Evolutionary conservation across 2,329 filamentous ascomycete genomes (phyloP).

Genomic region (Dryadomyces quercivorus): DNA sequence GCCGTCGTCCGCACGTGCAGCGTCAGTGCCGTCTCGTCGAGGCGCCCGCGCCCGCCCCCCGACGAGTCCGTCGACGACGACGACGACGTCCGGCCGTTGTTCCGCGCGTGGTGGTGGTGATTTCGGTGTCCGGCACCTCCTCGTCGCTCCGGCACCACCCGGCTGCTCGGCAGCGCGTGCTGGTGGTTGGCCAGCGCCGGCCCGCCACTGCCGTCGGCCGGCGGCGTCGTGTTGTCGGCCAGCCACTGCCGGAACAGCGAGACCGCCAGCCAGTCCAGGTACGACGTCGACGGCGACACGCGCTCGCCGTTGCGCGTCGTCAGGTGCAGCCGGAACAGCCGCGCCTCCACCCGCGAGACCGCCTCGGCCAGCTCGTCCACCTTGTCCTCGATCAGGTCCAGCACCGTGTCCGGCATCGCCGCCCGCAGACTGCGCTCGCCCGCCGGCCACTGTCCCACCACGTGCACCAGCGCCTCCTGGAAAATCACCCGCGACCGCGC

Average conservation of each 20-base stretch:
- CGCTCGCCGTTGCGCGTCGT: constrained; percentile 71
- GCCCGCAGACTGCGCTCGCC: constrained; percentile 66
- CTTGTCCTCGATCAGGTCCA: constrained; percentile 91
- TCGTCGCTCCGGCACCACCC: constrained; percentile 21
- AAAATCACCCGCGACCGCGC: constrained; percentile 75
- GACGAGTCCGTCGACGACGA: constrained; percentile 9
- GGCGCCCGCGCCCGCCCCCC: background rate
- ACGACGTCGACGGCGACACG: constrained; percentile 66
- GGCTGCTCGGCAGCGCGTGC: background rate
- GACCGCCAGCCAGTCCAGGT: constrained; percentile 81
- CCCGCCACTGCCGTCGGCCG: constrained; percentile 26
- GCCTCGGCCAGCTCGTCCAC: constrained; percentile 82
- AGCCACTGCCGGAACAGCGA: constrained; percentile 87
- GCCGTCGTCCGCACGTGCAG: constrained; percentile 16
- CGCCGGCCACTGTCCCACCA: constrained; percentile 86
- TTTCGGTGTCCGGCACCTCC: constrained; percentile 9
- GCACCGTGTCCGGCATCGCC: constrained; percentile 59
- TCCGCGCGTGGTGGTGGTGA: constrained; percentile 11
- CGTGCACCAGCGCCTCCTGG: constrained; percentile 79
- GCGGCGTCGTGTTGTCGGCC: constrained; percentile 74
- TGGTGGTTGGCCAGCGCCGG: background rate
- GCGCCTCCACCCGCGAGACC: constrained; percentile 66
- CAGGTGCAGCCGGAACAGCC: constrained; percentile 69
- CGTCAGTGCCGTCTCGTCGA: constrained; percentile 2
- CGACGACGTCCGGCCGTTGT: constrained; percentile 14